These are phyloP conservation scores for Sungouiozyma ichnusensis DNA, from an alignment of 805 yeast genomes.

Conservation along the genomic window DNA sequence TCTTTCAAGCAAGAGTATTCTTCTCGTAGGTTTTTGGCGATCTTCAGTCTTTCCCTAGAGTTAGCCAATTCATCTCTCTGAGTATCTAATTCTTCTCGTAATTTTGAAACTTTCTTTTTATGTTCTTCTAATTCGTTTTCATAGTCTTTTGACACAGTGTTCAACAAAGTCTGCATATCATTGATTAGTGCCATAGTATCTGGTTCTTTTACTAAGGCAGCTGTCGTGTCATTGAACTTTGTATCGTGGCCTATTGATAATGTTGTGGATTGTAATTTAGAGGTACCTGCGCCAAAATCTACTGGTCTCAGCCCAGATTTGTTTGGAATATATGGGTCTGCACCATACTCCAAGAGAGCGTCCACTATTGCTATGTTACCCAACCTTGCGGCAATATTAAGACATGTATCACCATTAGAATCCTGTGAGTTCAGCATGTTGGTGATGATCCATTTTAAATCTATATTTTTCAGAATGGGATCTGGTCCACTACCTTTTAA, in stretches of 20 bases:
- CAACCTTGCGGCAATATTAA: conserved; percentile 84
- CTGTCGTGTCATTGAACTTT: background rate
- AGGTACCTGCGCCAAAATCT: conserved; percentile 58
- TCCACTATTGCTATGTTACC: conserved; percentile 75
- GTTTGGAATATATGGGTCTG: conserved; percentile 68
- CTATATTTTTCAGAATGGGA: conserved; percentile 33
- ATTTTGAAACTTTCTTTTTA: conserved; percentile 39
- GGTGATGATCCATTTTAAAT: conserved; percentile 48
- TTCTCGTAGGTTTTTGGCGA: conserved; percentile 37
- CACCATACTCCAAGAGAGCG: conserved; percentile 77
- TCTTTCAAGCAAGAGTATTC: conserved; percentile 45
- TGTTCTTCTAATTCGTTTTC: conserved; percentile 45
- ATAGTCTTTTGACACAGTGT: conserved; percentile 47
- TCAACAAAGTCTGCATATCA: conserved; percentile 41
- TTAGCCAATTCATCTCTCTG: conserved; percentile 18
- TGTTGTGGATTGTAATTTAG: conserved; percentile 9
- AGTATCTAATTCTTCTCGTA: conserved; percentile 34
- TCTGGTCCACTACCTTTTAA: conserved; percentile 29
- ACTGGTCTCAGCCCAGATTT: conserved; percentile 77
- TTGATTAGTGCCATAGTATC: conserved; percentile 29
- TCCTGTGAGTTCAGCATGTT: conserved; percentile 83
- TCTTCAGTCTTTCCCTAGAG: conserved; percentile 18
- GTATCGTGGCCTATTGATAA: background rate
- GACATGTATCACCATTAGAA: conserved; percentile 86
- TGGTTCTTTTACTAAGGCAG: conserved; percentile 8